A percentile compares a stretch with the other conserved stretches of the same genome.
These are phyloP conservation scores for Chenopodium album DNA, from an alignment of 148 eudicot species.

Conservation along the genomic window DNA sequence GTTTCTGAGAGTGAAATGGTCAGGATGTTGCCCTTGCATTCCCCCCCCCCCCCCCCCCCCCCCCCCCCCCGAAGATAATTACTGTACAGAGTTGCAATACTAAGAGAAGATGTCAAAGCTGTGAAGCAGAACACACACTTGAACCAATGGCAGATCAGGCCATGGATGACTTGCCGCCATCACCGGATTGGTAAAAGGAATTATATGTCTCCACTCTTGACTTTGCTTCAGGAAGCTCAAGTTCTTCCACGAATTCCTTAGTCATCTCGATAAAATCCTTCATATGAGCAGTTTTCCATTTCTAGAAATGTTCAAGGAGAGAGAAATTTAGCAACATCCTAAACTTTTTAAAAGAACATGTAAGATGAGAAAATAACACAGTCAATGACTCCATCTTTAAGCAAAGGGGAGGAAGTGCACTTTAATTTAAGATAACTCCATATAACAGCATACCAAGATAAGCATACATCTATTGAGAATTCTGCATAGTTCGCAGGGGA, in stretches of 20 bases:
- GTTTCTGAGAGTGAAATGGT: not conserved
- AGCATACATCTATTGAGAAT: not conserved
- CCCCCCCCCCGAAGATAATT: not conserved
- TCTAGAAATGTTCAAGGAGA: constrained; percentile 32
- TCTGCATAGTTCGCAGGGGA: not conserved
- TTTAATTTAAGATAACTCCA: not conserved
- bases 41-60: too few relatives aligned
- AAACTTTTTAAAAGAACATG: not conserved
- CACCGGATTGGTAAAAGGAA: constrained; percentile 41
- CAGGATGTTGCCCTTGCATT: not conserved
- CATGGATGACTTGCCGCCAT: constrained; percentile 13
- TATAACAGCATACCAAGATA: not conserved
- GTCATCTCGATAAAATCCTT: constrained; percentile 68
- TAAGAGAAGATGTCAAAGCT: not conserved
- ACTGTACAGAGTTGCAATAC: constrained; percentile 15
- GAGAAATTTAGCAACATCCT: not conserved
- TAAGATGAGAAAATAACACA: not conserved
- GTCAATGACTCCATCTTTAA: not conserved
- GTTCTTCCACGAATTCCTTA: constrained; percentile 51
- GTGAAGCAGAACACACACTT: not conserved
- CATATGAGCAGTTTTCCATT: constrained; percentile 64
- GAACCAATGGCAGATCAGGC: constrained; percentile 19
- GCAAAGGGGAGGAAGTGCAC: not conserved
- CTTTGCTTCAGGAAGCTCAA: constrained; percentile 50
- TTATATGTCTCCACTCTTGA: constrained; percentile 63